Evolutionary conservation across 257 asterid species (phyloP), one percentile per base, ranked within the genome.

Genomic region (Echites panduratus): DNA sequence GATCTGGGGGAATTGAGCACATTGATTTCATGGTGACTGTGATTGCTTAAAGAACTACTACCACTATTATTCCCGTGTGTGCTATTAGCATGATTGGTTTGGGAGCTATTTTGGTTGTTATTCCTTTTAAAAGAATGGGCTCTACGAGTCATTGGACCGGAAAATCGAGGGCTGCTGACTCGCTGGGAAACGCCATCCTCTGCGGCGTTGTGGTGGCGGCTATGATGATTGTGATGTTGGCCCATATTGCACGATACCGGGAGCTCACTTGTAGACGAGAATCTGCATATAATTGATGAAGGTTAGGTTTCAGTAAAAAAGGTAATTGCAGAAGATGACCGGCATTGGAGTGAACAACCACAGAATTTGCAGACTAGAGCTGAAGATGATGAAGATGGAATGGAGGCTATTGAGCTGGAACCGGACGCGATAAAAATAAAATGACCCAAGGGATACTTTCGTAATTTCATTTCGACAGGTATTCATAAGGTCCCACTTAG

Each of bases 1-100:
- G 99, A 92, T 90, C 97, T 95, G 76, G 98, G 99, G 4, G 97
- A 92, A 78, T 78, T 87, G 40, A 89, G 88, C 20, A 95, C 93
- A 83, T 92, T 96, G 82, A 92, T 83, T 83, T 89, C 97, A 62
- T 89, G 92, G 63, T 87, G 79, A 61, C 70, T 65, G 22, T 66
- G 62, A 29, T 50, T 65, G 44, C 67, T 65, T 13, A 62, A 16
- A 71, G 66, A 12, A 19, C 72, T 20, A 70, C 14, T 40, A 2
- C 68, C 48, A 63, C 26, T 70, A 41, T 11, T 49, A 32, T 26
- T 47, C 0, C 61, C 56, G 56, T 73, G 67, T 35, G 53, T 53
- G 32, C 13, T 52, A 29, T 57, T 83, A 29, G 57, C 74, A 29
- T 79, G 83, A 20, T 24, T 81, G 73, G 64, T 79, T 17, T 58